phyloP scores from a whole-genome alignment of 352 stramenopile genomes.

The Lagenidium sp. region DNA sequence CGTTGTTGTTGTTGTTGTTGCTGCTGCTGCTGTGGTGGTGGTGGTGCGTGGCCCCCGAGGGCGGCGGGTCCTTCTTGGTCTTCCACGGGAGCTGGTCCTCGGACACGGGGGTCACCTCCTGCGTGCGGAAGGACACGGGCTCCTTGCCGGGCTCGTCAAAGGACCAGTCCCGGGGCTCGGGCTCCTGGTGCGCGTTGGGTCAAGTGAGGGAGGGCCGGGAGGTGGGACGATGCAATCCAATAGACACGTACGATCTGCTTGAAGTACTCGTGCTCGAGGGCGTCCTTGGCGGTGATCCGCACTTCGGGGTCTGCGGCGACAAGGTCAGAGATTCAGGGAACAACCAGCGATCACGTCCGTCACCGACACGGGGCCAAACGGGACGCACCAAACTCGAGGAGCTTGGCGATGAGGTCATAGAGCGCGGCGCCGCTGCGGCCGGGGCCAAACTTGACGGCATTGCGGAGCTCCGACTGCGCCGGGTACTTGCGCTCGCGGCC shows the following conservation, averaged over 20 bases:
- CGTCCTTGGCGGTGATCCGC: slow-evolving; percentile 87
- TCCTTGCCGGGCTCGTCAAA: slow-evolving; percentile 85
- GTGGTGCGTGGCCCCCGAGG: too few species aligned
- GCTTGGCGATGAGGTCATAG: slow-evolving; percentile 61
- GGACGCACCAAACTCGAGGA: slow-evolving; percentile 76
- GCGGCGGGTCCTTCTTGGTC: slow-evolving; percentile 19
- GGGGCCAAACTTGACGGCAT: slow-evolving; percentile 77
- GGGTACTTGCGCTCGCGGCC: slow-evolving; percentile 79
- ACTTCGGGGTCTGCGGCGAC: slow-evolving; percentile 74
- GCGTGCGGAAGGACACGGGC: slow-evolving; percentile 76
- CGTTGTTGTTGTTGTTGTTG: background rate
- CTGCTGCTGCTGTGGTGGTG: slow-evolving; percentile 13
- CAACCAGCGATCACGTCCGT: background rate
- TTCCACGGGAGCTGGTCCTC: slow-evolving; percentile 76
- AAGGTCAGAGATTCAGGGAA: background rate
- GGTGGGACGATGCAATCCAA: background rate
- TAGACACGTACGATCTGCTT: slow-evolving; percentile 65
- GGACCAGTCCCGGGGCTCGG: slow-evolving; percentile 76
- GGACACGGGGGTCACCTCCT: slow-evolving; percentile 62
- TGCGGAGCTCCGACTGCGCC: slow-evolving; percentile 71
- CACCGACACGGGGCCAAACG: slow-evolving; percentile 1
- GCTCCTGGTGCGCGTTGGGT: slow-evolving; percentile 31
- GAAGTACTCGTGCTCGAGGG: slow-evolving; percentile 92
- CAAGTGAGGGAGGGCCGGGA: background rate
- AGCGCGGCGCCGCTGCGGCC: slow-evolving; percentile 62